Percentiles rank a stretch among this genome's conserved stretches.
phyloP scores from a whole-genome alignment of 495 filamentous ascomycete genomes.

The Glonium stellatum region DNA sequence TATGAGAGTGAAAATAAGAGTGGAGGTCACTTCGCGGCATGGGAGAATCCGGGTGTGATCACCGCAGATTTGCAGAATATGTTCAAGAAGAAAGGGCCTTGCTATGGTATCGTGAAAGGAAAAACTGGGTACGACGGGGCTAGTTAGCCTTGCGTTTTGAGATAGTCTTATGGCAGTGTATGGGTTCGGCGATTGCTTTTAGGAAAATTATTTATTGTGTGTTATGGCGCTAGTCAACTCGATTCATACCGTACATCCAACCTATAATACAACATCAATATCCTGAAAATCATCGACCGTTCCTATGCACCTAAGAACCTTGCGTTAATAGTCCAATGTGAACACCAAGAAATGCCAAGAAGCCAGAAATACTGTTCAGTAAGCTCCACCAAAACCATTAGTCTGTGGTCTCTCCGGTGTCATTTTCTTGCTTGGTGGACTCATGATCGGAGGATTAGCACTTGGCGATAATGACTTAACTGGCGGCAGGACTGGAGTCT shows the following conservation, averaged over 20 bases:
- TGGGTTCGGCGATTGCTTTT: too few relatives aligned
- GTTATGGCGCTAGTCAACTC: too few relatives aligned
- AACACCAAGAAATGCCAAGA: neutral
- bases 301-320: neutral
- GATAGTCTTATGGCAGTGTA: too few relatives aligned
- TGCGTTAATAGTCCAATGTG: neutral
- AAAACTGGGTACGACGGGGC: conserved; percentile 2
- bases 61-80: conserved; percentile 50
- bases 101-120: conserved; percentile 33
- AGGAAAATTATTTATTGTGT: too few relatives aligned
- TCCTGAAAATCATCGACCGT: neutral
- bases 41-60: conserved; percentile 50
- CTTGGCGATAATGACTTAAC: conserved; percentile 46
- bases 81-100: conserved; percentile 44
- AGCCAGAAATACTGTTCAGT: neutral
- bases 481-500: conserved; percentile 45
- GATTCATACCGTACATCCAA: too few relatives aligned
- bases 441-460: conserved; percentile 18
- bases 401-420: conserved; percentile 20
- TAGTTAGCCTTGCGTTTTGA: neutral
- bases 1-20: conserved; percentile 45
- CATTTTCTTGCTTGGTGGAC: conserved; percentile 27
- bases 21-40: conserved; percentile 61
- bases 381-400: neutral
- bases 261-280: neutral